A percentile compares a stretch with the other conserved stretches of the same genome.
These are phyloP conservation scores for Didymella glomerata DNA, from an alignment of 2,329 filamentous ascomycete species.

Conservation along the genomic window DNA sequence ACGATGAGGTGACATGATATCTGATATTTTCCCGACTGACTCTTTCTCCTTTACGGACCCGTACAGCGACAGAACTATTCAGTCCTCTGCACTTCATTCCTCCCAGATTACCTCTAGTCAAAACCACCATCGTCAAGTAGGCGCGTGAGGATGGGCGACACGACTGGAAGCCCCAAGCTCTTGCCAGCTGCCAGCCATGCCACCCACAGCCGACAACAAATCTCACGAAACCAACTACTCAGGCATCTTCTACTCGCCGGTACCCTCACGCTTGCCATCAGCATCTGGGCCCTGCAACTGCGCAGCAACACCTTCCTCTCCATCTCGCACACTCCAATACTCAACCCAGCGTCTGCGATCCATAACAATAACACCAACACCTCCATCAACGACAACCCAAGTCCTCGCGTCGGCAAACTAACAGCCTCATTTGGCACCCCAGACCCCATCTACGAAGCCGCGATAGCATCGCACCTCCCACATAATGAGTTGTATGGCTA, in stretches of 20 bases:
- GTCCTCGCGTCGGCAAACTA: background rate
- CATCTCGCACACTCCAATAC: too few species aligned
- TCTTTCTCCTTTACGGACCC: too few species aligned
- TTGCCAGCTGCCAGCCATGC: background rate
- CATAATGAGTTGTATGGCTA: background rate
- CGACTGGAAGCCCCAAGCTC: background rate
- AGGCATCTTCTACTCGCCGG: background rate
- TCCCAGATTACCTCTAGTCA: too few species aligned
- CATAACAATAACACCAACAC: background rate
- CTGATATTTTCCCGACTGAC: too few species aligned
- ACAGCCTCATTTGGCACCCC: background rate
- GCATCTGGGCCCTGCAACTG: too few species aligned
- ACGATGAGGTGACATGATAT: too few species aligned
- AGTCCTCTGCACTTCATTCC: too few species aligned
- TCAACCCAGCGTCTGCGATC: background rate
- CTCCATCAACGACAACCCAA: background rate
- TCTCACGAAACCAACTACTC: background rate
- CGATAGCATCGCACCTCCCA: background rate
- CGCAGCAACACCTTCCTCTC: too few species aligned
- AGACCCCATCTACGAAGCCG: background rate
- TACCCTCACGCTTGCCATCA: background rate
- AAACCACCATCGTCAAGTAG: too few species aligned
- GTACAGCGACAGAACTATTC: too few species aligned
- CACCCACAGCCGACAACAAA: background rate
- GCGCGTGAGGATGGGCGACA: background rate